phyloP scores from a whole-genome alignment of 345 rosid species.

The Iberis pinnata region DNA sequence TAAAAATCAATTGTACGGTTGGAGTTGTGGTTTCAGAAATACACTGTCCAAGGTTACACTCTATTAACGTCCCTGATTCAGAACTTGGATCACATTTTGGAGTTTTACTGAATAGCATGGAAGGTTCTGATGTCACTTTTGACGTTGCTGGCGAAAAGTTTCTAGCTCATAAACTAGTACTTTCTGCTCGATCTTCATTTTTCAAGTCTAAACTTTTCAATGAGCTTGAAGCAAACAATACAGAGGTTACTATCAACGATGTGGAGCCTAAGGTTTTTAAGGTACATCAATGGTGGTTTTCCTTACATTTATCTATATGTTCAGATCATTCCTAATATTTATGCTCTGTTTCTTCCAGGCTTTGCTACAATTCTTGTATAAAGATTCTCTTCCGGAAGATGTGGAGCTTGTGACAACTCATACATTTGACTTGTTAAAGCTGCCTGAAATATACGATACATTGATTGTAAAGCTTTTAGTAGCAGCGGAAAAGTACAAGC shows the following conservation, averaged over 20 bases:
- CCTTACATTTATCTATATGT: not conserved
- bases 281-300: conserved; percentile 38
- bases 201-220: conserved; percentile 79
- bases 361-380: conserved; percentile 74
- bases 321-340: not conserved
- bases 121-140: conserved; percentile 68
- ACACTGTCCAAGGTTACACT: conserved; percentile 55
- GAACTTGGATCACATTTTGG: conserved; percentile 69
- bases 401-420: conserved; percentile 36
- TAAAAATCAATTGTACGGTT: conserved; percentile 77
- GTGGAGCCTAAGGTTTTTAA: conserved; percentile 76
- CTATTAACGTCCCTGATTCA: conserved; percentile 55
- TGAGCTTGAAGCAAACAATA: conserved; percentile 49
- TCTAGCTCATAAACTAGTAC: conserved; percentile 77
- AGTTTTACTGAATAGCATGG: conserved; percentile 59
- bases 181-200: conserved; percentile 91
- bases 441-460: conserved; percentile 59
- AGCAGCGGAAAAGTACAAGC: conserved; percentile 70
- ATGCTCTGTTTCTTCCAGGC: conserved; percentile 48
- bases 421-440: conserved; percentile 34
- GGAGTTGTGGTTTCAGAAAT: conserved; percentile 78
- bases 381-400: conserved; percentile 71
- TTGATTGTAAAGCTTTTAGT: conserved; percentile 61
- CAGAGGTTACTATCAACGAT: conserved; percentile 55
- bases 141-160: conserved; percentile 65